Evolutionary conservation across 1,139 yeast species (phyloP), one percentile per base, ranked within the genome.

Genomic region (Hyphopichia pseudoburtonii): DNA sequence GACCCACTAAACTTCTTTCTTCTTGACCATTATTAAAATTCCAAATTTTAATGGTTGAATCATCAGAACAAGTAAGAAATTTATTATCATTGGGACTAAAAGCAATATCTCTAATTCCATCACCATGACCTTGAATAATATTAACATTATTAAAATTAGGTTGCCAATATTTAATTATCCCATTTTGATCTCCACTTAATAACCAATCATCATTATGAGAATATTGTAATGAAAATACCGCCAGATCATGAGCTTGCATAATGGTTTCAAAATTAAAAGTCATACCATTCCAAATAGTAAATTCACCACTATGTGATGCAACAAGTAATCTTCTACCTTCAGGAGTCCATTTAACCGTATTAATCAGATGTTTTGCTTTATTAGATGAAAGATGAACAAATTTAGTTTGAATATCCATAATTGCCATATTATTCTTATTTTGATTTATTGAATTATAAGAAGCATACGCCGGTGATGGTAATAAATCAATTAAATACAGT

Each of bases 221-320:
- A 60, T 90, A 94, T 45, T 79, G 76, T 55, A 88, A 67, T 1
- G 94, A 73, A 22, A 92, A 74, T 24, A 92, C 85, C 0, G 97
- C 90, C 43, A 85, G 76, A 57, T 94, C 98, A 62, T 94, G 98
- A 1, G 98, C 97, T 66, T 92, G 98, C 94, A 90, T 92, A 48
- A 94, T 89, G 35, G 96, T 87, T 60, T 92, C 99, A 56, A 92
- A 90, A 56, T 88, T 89, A 66, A 92, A 92, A 5, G 96, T 85
- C 75, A 86, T 78, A 11, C 97, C 97, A 59, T 90, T 90, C 98
- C 98, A 92, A 30, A 92, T 70, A 5, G 98, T 90, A 61, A 92
- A 90, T 57, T 92, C 99, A 24, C 99, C 99, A 44, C 89, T 80
- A 62, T 86, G 89, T 14, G 95, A 81, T 0, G 96, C 96, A 6